phyloP scores from a whole-genome alignment of 2,329 filamentous ascomycete species.

The Fonsecaea monophora region DNA sequence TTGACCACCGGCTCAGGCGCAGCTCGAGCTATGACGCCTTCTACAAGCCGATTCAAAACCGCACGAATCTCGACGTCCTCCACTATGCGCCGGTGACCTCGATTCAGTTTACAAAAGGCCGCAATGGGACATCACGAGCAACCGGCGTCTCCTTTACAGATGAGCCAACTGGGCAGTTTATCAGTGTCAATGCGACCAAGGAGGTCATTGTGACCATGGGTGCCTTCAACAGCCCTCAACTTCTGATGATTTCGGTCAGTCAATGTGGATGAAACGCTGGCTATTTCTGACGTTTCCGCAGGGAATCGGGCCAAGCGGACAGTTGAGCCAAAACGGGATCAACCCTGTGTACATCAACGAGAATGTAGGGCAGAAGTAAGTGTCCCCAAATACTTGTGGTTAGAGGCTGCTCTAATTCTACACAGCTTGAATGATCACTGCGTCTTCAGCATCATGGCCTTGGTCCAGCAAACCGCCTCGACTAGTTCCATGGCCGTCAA shows the following conservation, averaged over 20 bases:
- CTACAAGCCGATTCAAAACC: slow-evolving; percentile 42
- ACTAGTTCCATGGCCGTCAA: slow-evolving; percentile 41
- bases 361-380: slow-evolving; percentile 44
- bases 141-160: slow-evolving; percentile 23
- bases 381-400: background rate
- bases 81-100: slow-evolving; percentile 42
- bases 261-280: background rate
- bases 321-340: slow-evolving; percentile 52
- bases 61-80: slow-evolving; percentile 43
- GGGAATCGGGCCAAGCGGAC: slow-evolving; percentile 51
- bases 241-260: slow-evolving; percentile 47
- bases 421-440: slow-evolving; percentile 39
- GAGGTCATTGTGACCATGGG: slow-evolving; percentile 50
- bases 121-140: slow-evolving; percentile 21
- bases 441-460: slow-evolving; percentile 40
- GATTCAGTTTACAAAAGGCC: slow-evolving; percentile 35
- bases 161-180: slow-evolving; percentile 27
- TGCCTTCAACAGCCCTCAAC: slow-evolving; percentile 48
- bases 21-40: slow-evolving; percentile 45
- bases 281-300: background rate
- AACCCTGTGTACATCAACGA: slow-evolving; percentile 43
- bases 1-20: slow-evolving; percentile 42
- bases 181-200: slow-evolving; percentile 39
- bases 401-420: background rate
- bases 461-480: slow-evolving; percentile 41